Conservation (phyloP, 2,329 filamentous ascomycete species). For the Monosporascus cannonballus region DNA sequence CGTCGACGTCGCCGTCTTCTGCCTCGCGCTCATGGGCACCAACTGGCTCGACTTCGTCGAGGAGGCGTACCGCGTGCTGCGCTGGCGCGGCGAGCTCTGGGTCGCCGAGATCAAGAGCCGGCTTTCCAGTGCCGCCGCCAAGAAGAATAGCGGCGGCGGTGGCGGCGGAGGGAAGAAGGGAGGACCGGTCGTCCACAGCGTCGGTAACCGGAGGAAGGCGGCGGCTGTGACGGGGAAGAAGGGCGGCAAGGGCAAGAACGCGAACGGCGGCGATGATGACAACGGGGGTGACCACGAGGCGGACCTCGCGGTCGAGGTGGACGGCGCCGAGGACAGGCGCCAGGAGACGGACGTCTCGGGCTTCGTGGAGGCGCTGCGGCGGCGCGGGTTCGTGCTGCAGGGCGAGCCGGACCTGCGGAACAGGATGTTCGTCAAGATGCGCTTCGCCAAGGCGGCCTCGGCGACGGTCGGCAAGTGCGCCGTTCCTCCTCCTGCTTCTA, state of each 20-base stretch:
- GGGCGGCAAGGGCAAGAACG: slow-evolving; percentile 26
- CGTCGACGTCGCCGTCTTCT: slow-evolving; percentile 88
- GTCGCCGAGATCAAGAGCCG: slow-evolving; percentile 94
- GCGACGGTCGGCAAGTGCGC: slow-evolving; percentile 72
- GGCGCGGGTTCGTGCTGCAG: slow-evolving; percentile 79
- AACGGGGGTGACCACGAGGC: slow-evolving; percentile 44
- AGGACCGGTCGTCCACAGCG: slow-evolving; percentile 58
- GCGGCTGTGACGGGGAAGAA: slow-evolving; percentile 43
- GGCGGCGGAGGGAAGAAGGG: slow-evolving; percentile 36
- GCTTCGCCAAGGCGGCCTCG: slow-evolving; percentile 77
- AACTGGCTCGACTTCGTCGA: slow-evolving; percentile 98
- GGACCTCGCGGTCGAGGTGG: slow-evolving; percentile 63
- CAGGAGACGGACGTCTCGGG: slow-evolving; percentile 80
- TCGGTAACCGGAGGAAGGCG: slow-evolving; percentile 59
- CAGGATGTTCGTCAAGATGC: slow-evolving; percentile 98
- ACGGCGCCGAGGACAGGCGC: slow-evolving; percentile 56
- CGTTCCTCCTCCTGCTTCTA: slow-evolving; percentile 20
- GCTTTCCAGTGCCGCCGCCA: slow-evolving; percentile 58
- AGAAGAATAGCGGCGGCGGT: slow-evolving; percentile 42
- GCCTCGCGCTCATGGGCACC: slow-evolving; percentile 95
- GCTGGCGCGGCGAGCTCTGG: slow-evolving; percentile 95
- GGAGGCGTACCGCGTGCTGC: slow-evolving; percentile 85
- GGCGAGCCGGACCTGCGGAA: slow-evolving; percentile 72
- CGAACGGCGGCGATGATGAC: slow-evolving; percentile 30
- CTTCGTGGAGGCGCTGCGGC: slow-evolving; percentile 77